Evolutionary conservation across 495 filamentous ascomycete genomes (phyloP).

Genomic region (Penicillium pulvis): DNA sequence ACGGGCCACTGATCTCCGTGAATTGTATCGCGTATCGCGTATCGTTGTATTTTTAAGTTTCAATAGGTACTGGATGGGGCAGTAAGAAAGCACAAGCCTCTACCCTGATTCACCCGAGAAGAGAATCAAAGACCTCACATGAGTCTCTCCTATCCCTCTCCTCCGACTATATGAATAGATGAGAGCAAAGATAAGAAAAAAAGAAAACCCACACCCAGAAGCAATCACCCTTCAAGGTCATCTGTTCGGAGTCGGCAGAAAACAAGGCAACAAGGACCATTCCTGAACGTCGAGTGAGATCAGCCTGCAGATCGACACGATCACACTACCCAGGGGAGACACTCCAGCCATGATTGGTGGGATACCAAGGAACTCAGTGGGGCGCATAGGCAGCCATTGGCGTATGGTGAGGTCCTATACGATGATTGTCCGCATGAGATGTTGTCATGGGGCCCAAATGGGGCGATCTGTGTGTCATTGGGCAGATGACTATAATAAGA

Average conservation of each 20-base stretch:
- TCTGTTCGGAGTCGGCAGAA: background rate
- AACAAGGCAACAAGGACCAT: slow-evolving; percentile 1
- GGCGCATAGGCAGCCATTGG: slow-evolving; percentile 1
- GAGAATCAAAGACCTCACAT: too few relatives aligned
- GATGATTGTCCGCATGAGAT: slow-evolving; percentile 27
- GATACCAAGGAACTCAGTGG: background rate
- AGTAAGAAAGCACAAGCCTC: too few relatives aligned
- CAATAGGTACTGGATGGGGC: too few relatives aligned
- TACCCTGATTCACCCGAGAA: too few relatives aligned
- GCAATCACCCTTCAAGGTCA: background rate
- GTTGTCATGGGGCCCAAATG: slow-evolving; percentile 27
- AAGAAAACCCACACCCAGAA: too few relatives aligned
- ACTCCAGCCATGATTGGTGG: background rate
- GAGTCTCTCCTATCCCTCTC: too few relatives aligned
- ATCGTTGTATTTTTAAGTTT: too few relatives aligned
- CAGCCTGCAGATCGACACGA: slow-evolving; percentile 12
- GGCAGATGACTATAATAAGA: slow-evolving; percentile 8
- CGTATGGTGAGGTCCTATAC: slow-evolving; percentile 7
- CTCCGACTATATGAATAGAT: background rate
- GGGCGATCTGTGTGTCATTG: slow-evolving; percentile 15
- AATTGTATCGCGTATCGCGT: too few relatives aligned
- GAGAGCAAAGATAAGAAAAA: background rate
- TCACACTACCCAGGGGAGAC: slow-evolving; percentile 5
- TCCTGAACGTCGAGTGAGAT: slow-evolving; percentile 3
- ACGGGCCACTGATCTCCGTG: too few relatives aligned